Conservation (phyloP, 2,329 filamentous ascomycete genomes). For the Fusarium sp. region DNA sequence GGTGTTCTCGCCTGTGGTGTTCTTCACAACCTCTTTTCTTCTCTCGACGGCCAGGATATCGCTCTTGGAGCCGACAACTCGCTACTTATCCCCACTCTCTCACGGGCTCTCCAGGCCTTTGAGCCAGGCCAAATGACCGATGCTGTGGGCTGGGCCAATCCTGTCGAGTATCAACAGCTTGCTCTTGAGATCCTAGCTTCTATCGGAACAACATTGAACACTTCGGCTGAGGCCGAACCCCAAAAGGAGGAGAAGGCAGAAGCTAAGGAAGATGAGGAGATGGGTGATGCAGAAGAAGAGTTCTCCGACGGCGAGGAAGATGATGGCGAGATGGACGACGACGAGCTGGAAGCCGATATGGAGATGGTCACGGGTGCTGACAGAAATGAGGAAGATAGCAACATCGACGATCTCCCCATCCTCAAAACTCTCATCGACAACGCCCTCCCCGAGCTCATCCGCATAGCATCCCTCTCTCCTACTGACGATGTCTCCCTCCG, state of each 20-base stretch:
- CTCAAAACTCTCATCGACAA: slow-evolving; percentile 57
- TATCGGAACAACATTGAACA: slow-evolving; percentile 70
- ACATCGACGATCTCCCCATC: slow-evolving; percentile 66
- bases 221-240: slow-evolving; percentile 57
- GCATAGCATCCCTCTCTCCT: slow-evolving; percentile 58
- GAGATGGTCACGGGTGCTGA: slow-evolving; percentile 69
- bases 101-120: slow-evolving; percentile 49
- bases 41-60: slow-evolving; percentile 49
- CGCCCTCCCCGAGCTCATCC: slow-evolving; percentile 60
- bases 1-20: slow-evolving; percentile 70
- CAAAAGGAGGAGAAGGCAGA: slow-evolving; percentile 55
- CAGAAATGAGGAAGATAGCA: slow-evolving; percentile 54
- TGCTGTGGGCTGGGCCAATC: slow-evolving; percentile 55
- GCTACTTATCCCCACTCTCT: slow-evolving; percentile 53
- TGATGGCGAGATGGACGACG: slow-evolving; percentile 67
- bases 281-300: slow-evolving; percentile 55
- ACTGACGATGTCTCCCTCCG: slow-evolving; percentile 57
- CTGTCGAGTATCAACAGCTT: slow-evolving; percentile 63
- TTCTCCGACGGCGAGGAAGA: slow-evolving; percentile 55
- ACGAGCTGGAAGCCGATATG: slow-evolving; percentile 73
- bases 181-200: slow-evolving; percentile 73
- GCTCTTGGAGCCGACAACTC: slow-evolving; percentile 51
- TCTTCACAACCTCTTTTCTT: slow-evolving; percentile 71
- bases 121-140: slow-evolving; percentile 47
- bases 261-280: slow-evolving; percentile 55